Conservation (phyloP, 106 monocot genomes). For the Ottelia alismoides region DNA sequence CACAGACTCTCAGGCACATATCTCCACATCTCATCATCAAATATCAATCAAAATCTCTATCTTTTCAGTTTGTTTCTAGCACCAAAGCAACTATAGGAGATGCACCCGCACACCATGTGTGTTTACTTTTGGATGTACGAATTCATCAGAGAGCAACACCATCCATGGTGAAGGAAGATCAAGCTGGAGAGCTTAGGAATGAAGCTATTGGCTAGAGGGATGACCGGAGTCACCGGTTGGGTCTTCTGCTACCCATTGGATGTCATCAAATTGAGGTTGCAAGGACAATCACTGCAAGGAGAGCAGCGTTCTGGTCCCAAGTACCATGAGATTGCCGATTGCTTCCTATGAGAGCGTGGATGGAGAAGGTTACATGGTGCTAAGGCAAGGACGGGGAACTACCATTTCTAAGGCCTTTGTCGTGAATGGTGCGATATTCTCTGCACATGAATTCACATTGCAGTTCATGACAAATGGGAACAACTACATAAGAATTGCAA, state of each 20-base stretch:
- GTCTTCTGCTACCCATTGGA: constrained; percentile 79
- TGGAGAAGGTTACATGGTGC: constrained; percentile 48
- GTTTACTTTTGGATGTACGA: constrained; percentile 88
- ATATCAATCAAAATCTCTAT: too few relatives aligned
- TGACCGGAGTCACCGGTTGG: constrained; percentile 87
- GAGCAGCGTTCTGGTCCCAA: too few relatives aligned
- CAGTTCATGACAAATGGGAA: constrained; percentile 27
- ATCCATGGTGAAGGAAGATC: constrained; percentile 54
- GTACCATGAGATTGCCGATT: constrained; percentile 48
- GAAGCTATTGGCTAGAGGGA: constrained; percentile 71
- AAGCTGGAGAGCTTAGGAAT: constrained; percentile 53
- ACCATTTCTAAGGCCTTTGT: constrained; percentile 49
- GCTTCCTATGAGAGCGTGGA: constrained; percentile 38
- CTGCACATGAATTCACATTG: constrained; percentile 54
- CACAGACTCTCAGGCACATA: too few relatives aligned
- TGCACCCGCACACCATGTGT: constrained; percentile 70
- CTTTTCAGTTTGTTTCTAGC: too few relatives aligned
- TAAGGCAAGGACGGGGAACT: constrained; percentile 57
- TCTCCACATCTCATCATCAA: too few relatives aligned
- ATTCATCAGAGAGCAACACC: constrained; percentile 40
- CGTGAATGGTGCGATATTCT: constrained; percentile 70
- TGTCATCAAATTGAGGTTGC: constrained; percentile 78
- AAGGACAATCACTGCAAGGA: constrained; percentile 36
- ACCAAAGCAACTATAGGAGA: constrained; percentile 65
- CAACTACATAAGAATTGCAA: too few relatives aligned